Percentiles rank a stretch among this genome's conserved stretches.
These are phyloP conservation scores for Erythrophleum ivorense DNA, from an alignment of 331 rosid genomes.

Conservation along the genomic window DNA sequence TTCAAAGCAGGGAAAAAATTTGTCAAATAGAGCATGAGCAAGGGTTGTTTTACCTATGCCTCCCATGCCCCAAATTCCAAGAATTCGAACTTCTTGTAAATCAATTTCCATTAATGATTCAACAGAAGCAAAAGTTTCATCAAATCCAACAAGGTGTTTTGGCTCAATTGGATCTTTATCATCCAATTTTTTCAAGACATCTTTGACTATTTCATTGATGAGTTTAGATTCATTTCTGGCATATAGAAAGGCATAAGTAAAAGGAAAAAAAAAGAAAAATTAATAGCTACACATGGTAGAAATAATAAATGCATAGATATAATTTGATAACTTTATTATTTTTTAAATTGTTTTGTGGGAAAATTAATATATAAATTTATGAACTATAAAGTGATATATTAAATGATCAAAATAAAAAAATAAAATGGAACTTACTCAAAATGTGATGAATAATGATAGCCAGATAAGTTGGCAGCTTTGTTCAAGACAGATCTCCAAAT, in stretches of 20 bases:
- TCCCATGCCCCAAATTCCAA: neutral
- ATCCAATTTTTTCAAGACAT: neutral
- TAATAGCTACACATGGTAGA: neutral
- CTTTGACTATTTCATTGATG: neutral
- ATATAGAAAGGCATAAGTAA: neutral
- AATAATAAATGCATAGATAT: no score
- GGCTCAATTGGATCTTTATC: neutral
- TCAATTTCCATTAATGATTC: neutral
- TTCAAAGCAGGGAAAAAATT: neutral
- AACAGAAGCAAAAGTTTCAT: neutral
- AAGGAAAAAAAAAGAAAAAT: neutral
- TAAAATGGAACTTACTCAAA: neutral
- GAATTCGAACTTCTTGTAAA: neutral
- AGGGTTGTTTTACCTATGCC: conserved; percentile 5
- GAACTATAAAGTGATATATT: neutral
- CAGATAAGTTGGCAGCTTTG: neutral
- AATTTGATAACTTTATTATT: neutral
- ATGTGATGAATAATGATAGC: neutral
- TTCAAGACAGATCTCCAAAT: neutral
- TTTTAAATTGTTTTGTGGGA: neutral
- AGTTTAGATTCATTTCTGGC: neutral
- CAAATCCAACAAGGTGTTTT: neutral
- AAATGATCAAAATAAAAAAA: neutral
- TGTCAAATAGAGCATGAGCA: neutral
- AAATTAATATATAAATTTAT: neutral